These are phyloP conservation scores for Xylaria telfairii DNA, from an alignment of 495 filamentous ascomycete species.

Conservation along the genomic window DNA sequence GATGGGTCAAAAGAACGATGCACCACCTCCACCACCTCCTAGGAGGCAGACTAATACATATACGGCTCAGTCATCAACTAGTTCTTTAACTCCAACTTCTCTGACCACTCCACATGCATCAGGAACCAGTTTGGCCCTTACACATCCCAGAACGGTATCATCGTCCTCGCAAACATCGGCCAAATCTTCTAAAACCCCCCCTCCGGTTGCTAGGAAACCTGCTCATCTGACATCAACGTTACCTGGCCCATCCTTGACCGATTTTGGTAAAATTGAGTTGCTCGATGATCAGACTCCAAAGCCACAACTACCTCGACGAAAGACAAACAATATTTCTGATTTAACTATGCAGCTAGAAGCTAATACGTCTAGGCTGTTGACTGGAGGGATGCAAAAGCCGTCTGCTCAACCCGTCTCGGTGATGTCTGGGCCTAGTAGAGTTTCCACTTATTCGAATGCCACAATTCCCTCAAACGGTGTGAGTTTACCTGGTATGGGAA, in stretches of 20 bases:
- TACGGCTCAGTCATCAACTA: constrained; percentile 31
- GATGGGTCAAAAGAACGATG: constrained; percentile 35
- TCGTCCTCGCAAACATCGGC: constrained; percentile 38
- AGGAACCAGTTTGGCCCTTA: constrained; percentile 14
- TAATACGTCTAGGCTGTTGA: constrained; percentile 29
- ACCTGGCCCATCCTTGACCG: constrained; percentile 34
- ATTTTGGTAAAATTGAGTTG: constrained; percentile 19
- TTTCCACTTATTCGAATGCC: constrained; percentile 10
- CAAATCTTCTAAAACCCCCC: constrained; percentile 52
- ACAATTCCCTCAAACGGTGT: constrained; percentile 24
- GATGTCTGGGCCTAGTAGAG: constrained; percentile 10
- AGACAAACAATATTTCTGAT: constrained; percentile 34
- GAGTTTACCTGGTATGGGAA: constrained; percentile 33
- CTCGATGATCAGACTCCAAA: constrained; percentile 30
- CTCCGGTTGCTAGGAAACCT: constrained; percentile 62
- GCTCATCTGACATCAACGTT: constrained; percentile 54
- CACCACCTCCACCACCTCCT: constrained; percentile 57
- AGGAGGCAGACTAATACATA: constrained; percentile 46
- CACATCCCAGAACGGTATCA: constrained; percentile 32
- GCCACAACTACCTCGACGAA: constrained; percentile 33
- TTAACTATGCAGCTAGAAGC: constrained; percentile 38
- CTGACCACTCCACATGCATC: constrained; percentile 21
- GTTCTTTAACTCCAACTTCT: constrained; percentile 14
- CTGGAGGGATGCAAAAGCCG: constrained; percentile 33
- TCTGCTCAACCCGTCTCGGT: constrained; percentile 20